Evolutionary conservation across 192 early-diverging fungal species (phyloP).

Genomic region (Coemansia sp.): DNA sequence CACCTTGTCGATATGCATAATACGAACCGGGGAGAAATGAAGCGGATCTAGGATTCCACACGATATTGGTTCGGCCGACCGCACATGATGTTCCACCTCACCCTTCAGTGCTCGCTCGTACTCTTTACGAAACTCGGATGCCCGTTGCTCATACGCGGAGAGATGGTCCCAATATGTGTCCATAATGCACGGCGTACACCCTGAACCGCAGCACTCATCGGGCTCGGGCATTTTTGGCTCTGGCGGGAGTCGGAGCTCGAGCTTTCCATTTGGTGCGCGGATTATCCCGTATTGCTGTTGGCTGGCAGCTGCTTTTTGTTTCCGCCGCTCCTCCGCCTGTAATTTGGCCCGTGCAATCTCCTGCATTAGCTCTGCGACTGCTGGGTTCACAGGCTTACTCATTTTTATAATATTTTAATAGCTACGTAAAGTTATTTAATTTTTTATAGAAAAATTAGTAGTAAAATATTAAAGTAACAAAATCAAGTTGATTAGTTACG

Average conservation of each 20-base stretch:
- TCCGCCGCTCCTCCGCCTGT: conserved; percentile 19
- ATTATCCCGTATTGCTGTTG: conserved; percentile 13
- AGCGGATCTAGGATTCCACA: conserved; percentile 27
- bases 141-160: neutral
- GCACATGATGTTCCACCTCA: neutral
- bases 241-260: conserved; percentile 30
- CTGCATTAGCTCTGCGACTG: conserved; percentile 23
- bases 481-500: neutral
- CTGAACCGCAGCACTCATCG: conserved; percentile 46
- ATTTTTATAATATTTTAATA: too few species aligned
- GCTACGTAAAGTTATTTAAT: too few species aligned
- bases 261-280: neutral
- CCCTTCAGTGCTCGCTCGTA: conserved; percentile 16
- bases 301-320: neutral
- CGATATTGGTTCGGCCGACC: neutral
- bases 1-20: conserved; percentile 12
- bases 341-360: conserved; percentile 37
- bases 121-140: conserved; percentile 10
- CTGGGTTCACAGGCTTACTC: too few species aligned
- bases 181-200: conserved; percentile 51
- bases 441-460: too few species aligned
- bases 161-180: conserved; percentile 40
- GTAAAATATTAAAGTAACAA: too few species aligned
- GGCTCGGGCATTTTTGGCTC: conserved; percentile 19
- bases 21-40: conserved; percentile 9